Base-by-base conservation (phyloP, 2,329 filamentous ascomycete species). In the Myriosclerotinia scirpicola region DNA sequence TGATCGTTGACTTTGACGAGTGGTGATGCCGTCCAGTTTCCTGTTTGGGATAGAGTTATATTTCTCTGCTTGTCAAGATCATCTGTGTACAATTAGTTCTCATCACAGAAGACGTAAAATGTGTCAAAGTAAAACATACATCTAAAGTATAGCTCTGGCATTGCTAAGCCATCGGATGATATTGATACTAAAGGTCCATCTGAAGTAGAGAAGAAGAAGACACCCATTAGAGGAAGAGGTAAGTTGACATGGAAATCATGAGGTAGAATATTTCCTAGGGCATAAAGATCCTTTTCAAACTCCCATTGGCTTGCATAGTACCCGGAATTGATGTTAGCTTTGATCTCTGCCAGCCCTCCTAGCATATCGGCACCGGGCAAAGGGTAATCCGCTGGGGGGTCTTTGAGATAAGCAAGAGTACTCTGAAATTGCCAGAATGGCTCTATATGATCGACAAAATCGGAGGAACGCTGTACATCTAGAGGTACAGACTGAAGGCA, bases 1-100 rank as follows among this genome's bases (percentile, higher is more conserved):
- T 81, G 74, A 26, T 82, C 85, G 70, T 88, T 84, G 73, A 88
- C 87, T 66, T 80, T 77, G 1, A 77, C 74, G 26, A 88, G 78
- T 1, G 83, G 77, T 0, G 82, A 83, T 80, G 40, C 77, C 76
- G 5, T 75, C 68, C 67, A 69, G n/a, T 62, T 50, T 12, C 60
- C 42, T 3, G 48, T 61, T 38, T 50, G 50, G 20, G 44, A 61
- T 50, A 26, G n/a, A 50, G 60, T 40, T 14, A 46, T 61, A 22
- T 26, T 59, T 11, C 44, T 59, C 42, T 63, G 63, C 30, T 54
- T 34, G 34, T 59, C 67, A 15, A 67, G 56, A 55, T 68, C 67
- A 63, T 42, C 68, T 68, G 40, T 58, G 9, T 6, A 52, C 20
- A 17, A 26, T 64, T 56, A 65, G 55, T 44, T 22, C 15, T 15